Evolutionary conservation across 768 basidiomycete genomes (phyloP), one percentile per base, ranked within the genome.

Genomic region (Kwoniella shandongensis): DNA sequence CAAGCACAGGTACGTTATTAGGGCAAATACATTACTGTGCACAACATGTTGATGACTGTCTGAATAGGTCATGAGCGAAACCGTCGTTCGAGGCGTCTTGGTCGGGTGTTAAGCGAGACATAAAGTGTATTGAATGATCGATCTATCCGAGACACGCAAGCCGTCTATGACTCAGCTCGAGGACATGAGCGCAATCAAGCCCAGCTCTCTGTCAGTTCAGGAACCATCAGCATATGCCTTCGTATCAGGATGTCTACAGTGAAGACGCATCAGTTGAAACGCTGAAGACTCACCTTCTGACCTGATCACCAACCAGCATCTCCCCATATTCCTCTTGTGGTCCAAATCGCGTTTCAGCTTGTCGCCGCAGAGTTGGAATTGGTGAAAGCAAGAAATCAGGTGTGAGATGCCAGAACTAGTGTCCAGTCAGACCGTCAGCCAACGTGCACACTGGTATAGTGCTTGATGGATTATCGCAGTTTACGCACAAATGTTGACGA

Each of bases 281-380:
- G 7, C n/a, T n/a, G n/a, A n/a, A 6, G n/a, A 59, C 76, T 44
- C 45, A 77, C 76, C 66, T 44, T 70, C 86, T 85, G 22, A 97
- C 91, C 65, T 91, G 89, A 70, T 89, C 84, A 4, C 91, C 91
- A 40, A 92, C 91, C 72, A 89, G 87, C 85, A 93, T 88, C 8
- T 81, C 82, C 60, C 82, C 81, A 71, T 88, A 91, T 23, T 80
- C 76, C 10, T 80, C 77, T 45, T 80, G 78, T 35, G 54, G 32
- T 0, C 75, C 75, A 56, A 76, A 76, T 1, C 84, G 62, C 7
- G 71, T 73, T 13, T 79, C 77, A 1, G 85, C 84, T 29, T 81
- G 81, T 5, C 79, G 76, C 10, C 74, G 65, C 20, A 93, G 78
- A 0, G 74, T 62, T 7, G 83, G 81, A 2, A 91, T 82, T 1